Percentiles rank a stretch among this genome's conserved stretches.
Conservation (phyloP, 371 early-diverging fungal genomes). For the Apophysomyces trapeziformis region DNA sequence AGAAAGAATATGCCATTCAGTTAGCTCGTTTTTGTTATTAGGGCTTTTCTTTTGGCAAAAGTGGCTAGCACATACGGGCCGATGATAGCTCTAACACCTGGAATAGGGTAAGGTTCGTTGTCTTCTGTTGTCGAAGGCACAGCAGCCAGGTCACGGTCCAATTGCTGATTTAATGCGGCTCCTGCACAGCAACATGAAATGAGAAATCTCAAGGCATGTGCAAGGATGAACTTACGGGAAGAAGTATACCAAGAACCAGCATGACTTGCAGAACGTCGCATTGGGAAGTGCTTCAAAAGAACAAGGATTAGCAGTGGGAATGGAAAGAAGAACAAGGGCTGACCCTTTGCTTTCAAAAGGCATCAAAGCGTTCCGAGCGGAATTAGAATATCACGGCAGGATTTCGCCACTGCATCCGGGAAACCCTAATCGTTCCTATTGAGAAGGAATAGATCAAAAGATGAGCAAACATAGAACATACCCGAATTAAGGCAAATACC, state of each 20-base stretch:
- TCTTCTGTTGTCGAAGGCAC: constrained; percentile 47
- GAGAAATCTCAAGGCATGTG: constrained; percentile 10
- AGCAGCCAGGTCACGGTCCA: constrained; percentile 54
- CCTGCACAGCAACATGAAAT: not conserved
- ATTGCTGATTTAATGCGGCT: constrained; percentile 40
- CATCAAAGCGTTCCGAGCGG: too few relatives aligned
- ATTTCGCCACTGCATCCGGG: too few relatives aligned
- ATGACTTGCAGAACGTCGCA: constrained; percentile 68
- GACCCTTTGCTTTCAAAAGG: too few relatives aligned
- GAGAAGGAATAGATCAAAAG: too few relatives aligned
- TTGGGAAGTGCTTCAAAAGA: not conserved
- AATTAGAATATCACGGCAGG: too few relatives aligned
- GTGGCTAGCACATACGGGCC: constrained; percentile 70
- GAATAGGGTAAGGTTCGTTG: constrained; percentile 51
- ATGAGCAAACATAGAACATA: too few relatives aligned
- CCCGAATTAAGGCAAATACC: too few relatives aligned
- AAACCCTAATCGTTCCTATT: too few relatives aligned
- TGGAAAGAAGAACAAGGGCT: too few relatives aligned
- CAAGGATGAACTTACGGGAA: constrained; percentile 38
- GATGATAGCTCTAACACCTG: constrained; percentile 75
- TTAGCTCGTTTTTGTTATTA: not conserved
- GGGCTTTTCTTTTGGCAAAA: not conserved
- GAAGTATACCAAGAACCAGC: constrained; percentile 85
- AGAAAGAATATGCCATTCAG: too few relatives aligned
- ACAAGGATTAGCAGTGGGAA: not conserved